Percentiles rank a stretch among this genome's conserved stretches.
These are phyloP conservation scores for Botrytis aclada DNA, from an alignment of 2,329 filamentous ascomycete species.

Conservation along the genomic window DNA sequence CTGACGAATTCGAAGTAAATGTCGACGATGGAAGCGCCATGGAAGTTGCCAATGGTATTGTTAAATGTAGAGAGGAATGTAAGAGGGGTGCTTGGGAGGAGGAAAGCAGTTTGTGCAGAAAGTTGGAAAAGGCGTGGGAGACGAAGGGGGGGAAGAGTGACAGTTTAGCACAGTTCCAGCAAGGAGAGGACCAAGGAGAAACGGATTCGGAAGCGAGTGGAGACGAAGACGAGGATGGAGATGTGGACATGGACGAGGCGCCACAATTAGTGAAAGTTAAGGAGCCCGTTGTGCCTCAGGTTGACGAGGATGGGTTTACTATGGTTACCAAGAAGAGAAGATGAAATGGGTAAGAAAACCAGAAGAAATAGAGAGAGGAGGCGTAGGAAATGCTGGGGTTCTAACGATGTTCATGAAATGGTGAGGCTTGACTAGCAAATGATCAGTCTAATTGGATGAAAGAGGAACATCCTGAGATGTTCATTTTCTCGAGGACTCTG, in stretches of 20 bases:
- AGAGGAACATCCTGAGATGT: not conserved
- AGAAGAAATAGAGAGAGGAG: not conserved
- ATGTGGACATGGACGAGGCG: slow-evolving; percentile 68
- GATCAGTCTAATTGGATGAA: not conserved
- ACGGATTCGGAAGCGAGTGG: slow-evolving; percentile 56
- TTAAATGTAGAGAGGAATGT: slow-evolving; percentile 60
- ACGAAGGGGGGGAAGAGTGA: slow-evolving; percentile 57
- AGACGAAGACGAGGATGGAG: slow-evolving; percentile 52
- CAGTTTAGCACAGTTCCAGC: slow-evolving; percentile 47
- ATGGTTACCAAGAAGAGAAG: slow-evolving; percentile 67
- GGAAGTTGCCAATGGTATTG: slow-evolving; percentile 73
- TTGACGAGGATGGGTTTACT: slow-evolving; percentile 80
- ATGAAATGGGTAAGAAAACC: slow-evolving; percentile 19
- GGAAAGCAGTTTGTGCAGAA: slow-evolving; percentile 61
- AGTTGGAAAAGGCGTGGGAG: slow-evolving; percentile 62
- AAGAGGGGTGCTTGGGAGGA: slow-evolving; percentile 56
- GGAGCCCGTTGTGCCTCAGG: slow-evolving; percentile 65
- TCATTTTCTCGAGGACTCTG: not conserved
- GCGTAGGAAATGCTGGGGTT: not conserved
- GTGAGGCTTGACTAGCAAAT: not conserved
- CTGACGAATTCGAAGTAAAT: slow-evolving; percentile 91
- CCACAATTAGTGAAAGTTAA: slow-evolving; percentile 55
- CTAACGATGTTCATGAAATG: not conserved
- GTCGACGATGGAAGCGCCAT: slow-evolving; percentile 85
- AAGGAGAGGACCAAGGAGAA: slow-evolving; percentile 53